Evolutionary conservation across 1,139 yeast species (phyloP).

Genomic region (Zygotorulaspora mrakii): DNA sequence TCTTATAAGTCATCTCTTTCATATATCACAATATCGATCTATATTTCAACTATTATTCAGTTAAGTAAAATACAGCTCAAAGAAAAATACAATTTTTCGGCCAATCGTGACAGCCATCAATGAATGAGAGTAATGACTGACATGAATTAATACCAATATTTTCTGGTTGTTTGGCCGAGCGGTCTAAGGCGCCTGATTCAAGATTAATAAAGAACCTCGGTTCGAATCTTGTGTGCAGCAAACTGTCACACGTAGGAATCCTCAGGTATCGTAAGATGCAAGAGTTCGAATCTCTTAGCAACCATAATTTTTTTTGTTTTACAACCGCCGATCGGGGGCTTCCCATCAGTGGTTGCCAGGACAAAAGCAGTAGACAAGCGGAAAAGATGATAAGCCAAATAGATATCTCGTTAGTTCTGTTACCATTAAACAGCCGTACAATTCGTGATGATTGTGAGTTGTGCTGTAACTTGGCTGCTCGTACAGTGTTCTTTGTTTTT

Average conservation of each 20-base stretch:
- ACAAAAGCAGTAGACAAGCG: too few relatives aligned
- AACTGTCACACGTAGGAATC: slow-evolving; percentile 17
- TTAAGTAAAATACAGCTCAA: too few relatives aligned
- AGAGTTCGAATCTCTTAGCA: slow-evolving; percentile 32
- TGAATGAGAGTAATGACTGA: too few relatives aligned
- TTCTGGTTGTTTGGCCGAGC: slow-evolving; percentile 32
- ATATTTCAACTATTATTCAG: too few relatives aligned
- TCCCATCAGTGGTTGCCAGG: too few relatives aligned
- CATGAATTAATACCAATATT: background rate
- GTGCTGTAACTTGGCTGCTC: background rate
- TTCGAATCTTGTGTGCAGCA: slow-evolving; percentile 16
- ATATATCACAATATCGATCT: background rate
- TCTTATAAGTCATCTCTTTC: too few relatives aligned
- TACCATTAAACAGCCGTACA: too few relatives aligned
- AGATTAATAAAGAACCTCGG: slow-evolving; percentile 16
- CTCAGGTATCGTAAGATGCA: slow-evolving; percentile 32
- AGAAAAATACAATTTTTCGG: too few relatives aligned
- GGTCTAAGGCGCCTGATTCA: slow-evolving; percentile 34
- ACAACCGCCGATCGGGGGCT: too few relatives aligned
- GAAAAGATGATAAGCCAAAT: too few relatives aligned
- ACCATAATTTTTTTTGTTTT: slow-evolving; percentile 21
- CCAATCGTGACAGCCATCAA: too few relatives aligned
- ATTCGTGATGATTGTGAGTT: background rate
- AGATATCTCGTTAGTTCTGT: too few relatives aligned
- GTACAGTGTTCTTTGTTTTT: background rate